Base-by-base conservation (phyloP, 2,329 filamentous ascomycete genomes). In the Cytospora mali region DNA sequence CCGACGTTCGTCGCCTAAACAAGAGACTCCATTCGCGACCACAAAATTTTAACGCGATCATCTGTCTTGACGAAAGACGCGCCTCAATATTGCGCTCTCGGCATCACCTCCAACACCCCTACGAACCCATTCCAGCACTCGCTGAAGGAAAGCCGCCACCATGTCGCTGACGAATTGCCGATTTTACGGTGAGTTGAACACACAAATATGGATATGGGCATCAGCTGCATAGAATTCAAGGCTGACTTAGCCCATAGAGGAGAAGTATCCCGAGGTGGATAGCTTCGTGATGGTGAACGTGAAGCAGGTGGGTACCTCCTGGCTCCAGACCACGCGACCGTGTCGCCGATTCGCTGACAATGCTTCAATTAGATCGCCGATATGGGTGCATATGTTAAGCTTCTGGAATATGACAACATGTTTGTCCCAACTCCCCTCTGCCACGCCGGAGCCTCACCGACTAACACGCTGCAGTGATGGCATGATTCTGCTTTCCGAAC, bases 271-370 rank as follows among this genome's bases (percentile, higher is more conserved):
- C 64, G 95, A 98, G 85, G 94, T 99, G 76, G 95, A 99, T 81
- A 96, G 92, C 84, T 98, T 97, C 81, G 96, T 99, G 76, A 99
- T 99, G 95, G 95, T 99, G 77, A 99, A 98, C 80, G 95, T 98
- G 73, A 96, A 97, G 87, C 93, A 97, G 88, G 91, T 93, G 76
- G 67, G 84, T 74, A 62, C 61, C 18, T 16, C 4, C 10, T 4
- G 13, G 16, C 29, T 18, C 23, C 14, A 16, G 16, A 31, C 52
- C 13, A 46, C 56, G 39, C 31, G 35, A 31, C 21, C 46, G 21
- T 35, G 27, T 49, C 33, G 33, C 59, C 64, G 50, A 64, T 25
- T 48, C n/a, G 39, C 55, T 64, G 55, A 64, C 64, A 27, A 14
- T 13, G 11, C 28, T 42, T 59, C 57, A 31, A 61, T 55, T 71